Evolutionary conservation across 208 protist genomes (phyloP), one percentile per base, ranked within the genome.

Genomic region (Leishmania tarentolae): DNA sequence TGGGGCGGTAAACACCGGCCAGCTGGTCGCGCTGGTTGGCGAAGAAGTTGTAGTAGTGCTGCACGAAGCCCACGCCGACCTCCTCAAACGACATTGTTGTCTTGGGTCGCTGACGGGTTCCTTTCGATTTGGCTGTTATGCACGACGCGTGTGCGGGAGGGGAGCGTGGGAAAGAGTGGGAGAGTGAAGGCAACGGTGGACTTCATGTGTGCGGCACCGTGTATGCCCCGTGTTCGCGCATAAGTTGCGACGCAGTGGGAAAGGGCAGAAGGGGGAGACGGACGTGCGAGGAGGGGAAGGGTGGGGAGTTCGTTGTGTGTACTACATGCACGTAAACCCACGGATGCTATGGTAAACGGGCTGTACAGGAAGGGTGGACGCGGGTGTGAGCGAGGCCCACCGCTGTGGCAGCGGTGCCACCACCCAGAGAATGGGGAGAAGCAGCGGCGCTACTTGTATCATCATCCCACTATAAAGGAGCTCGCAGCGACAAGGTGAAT

Each of bases 41-140:
- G 84, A 98, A 98, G 83, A 92, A 90, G 71, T 81, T 80, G 89
- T 98, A 97, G 89, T 98, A 98, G 78, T 98, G 93, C 75, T 91
- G 82, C 37, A 91, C 86, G 65, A 98, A 98, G 66, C 83, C 84
- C 17, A 77, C 73, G 57, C 93, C 95, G 59, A 97, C 78, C 31
- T 95, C 78, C 59, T 91, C 79, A 70, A 95, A 98, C 68, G 91
- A 92, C 91, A 96, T 96, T 28, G 47, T 76, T 31, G 15, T 8
- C 15, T 44, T 44, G 19, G 31, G n/a, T 52, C 42, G 44, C 28
- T 17, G 42, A 24, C 21, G 44, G 42, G 11, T 35, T 19, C 8
- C 37, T 11, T 40, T 71, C 21, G 7, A 44, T 47, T 11, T 31
- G 24, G 28, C 24, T 63, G 28, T 19, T 68, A 63, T 28, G 28